Conservation (phyloP, 805 yeast species). For the Kregervanrija pseudodelftensis region DNA sequence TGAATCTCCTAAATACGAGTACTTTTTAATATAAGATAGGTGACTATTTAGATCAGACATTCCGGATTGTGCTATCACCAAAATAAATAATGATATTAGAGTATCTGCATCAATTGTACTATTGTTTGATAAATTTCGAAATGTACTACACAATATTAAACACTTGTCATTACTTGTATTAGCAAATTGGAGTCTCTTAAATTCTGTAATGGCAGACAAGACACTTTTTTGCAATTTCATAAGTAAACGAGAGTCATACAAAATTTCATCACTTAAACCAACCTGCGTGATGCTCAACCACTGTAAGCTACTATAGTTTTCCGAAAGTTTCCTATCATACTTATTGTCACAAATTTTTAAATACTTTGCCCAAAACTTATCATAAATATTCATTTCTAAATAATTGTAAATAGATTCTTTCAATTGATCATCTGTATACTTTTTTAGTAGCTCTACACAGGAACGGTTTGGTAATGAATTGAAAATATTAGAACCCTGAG, state of each 20-base stretch:
- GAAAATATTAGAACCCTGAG: conserved; percentile 25
- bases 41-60: conserved; percentile 56
- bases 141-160: conserved; percentile 41
- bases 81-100: conserved; percentile 60
- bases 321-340: conserved; percentile 15
- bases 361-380: conserved; percentile 53
- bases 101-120: conserved; percentile 71
- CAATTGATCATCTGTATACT: conserved; percentile 28
- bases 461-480: conserved; percentile 16
- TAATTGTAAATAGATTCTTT: conserved; percentile 56
- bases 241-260: conserved; percentile 9
- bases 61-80: conserved; percentile 61
- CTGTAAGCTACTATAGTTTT: conserved; percentile 30
- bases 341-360: conserved; percentile 4
- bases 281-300: conserved; percentile 43
- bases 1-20: conserved; percentile 37
- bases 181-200: conserved; percentile 39
- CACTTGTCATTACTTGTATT: conserved; percentile 44
- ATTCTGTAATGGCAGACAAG: conserved; percentile 41
- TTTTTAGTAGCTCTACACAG: conserved; percentile 8
- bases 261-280: conserved; percentile 32
- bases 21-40: conserved; percentile 56
- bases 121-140: conserved; percentile 39
- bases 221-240: conserved; percentile 37
- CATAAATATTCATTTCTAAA: conserved; percentile 63